Conservation (phyloP, 2,329 filamentous ascomycete genomes). For the Pseudogymnoascus sp. region DNA sequence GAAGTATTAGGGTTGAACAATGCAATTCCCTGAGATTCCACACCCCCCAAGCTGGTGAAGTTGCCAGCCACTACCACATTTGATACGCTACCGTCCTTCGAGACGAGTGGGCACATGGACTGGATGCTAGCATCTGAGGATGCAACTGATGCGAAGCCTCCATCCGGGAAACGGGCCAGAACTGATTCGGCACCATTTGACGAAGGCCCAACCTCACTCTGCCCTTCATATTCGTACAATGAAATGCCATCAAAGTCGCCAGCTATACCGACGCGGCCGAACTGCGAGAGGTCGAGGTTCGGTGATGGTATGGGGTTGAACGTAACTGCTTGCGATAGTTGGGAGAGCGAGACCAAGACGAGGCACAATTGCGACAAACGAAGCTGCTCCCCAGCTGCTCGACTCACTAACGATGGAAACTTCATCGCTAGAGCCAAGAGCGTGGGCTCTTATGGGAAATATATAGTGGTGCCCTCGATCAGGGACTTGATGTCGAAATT, state of each 20-base stretch:
- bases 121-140: slow-evolving; percentile 76
- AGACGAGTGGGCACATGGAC: slow-evolving; percentile 74
- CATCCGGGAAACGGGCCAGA: slow-evolving; percentile 75
- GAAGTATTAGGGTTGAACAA: slow-evolving; percentile 68
- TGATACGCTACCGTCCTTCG: slow-evolving; percentile 55
- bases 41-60: slow-evolving; percentile 79
- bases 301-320: slow-evolving; percentile 56
- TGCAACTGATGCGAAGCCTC: slow-evolving; percentile 65
- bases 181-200: slow-evolving; percentile 76
- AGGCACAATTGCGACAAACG: slow-evolving; percentile 33
- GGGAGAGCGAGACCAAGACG: slow-evolving; percentile 30
- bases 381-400: slow-evolving; percentile 19
- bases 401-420: slow-evolving; percentile 25
- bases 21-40: slow-evolving; percentile 69
- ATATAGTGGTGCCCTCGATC: slow-evolving; percentile 8
- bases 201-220: slow-evolving; percentile 57
- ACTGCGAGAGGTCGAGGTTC: slow-evolving; percentile 66
- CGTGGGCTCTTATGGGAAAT: slow-evolving; percentile 12
- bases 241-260: slow-evolving; percentile 91
- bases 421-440: slow-evolving; percentile 23
- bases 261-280: slow-evolving; percentile 76
- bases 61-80: slow-evolving; percentile 85
- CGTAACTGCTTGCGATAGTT: slow-evolving; percentile 41
- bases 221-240: slow-evolving; percentile 75
- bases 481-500: not conserved